Evolutionary conservation across 306 rosid genomes (phyloP).

Genomic region (Cucumis cinereus): DNA sequence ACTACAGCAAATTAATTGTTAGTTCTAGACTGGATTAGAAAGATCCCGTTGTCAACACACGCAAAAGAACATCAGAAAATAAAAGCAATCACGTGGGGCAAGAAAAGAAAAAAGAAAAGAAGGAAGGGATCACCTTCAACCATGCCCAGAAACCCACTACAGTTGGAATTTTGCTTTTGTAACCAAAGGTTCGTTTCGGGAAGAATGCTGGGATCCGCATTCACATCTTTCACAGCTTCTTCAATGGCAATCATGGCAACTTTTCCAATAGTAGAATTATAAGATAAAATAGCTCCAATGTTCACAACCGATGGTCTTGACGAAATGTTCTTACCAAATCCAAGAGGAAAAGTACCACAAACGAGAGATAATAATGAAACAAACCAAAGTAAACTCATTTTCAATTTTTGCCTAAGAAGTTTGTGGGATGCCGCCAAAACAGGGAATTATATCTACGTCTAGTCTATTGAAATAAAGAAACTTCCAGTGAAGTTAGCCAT

Average conservation of each 20-base stretch:
- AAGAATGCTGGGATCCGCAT: slow-evolving; percentile 49
- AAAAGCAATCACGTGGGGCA: neutral
- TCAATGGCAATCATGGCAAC: slow-evolving; percentile 74
- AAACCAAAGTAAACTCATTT: slow-evolving; percentile 33
- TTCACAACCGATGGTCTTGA: slow-evolving; percentile 47
- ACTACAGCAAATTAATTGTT: slow-evolving; percentile 35
- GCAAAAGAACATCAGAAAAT: neutral
- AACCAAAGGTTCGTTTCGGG: slow-evolving; percentile 39
- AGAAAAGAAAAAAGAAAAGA: neutral
- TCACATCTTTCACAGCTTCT: slow-evolving; percentile 75
- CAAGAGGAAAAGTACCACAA: slow-evolving; percentile 16
- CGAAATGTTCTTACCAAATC: slow-evolving; percentile 18
- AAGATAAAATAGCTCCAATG: slow-evolving; percentile 69
- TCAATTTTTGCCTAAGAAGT: neutral
- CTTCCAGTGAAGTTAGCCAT: neutral
- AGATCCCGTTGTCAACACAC: neutral
- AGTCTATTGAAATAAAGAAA: neutral
- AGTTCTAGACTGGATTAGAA: neutral
- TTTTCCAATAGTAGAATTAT: slow-evolving; percentile 59
- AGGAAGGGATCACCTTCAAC: slow-evolving; percentile 43
- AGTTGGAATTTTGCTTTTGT: slow-evolving; percentile 40
- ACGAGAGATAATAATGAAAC: slow-evolving; percentile 13
- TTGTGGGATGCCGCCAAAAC: neutral
- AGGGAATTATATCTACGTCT: neutral
- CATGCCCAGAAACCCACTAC: slow-evolving; percentile 80